Evolutionary conservation across 83 land plant species (phyloP), one percentile per base, ranked within the genome.

Genomic region (Thuja plicata): DNA sequence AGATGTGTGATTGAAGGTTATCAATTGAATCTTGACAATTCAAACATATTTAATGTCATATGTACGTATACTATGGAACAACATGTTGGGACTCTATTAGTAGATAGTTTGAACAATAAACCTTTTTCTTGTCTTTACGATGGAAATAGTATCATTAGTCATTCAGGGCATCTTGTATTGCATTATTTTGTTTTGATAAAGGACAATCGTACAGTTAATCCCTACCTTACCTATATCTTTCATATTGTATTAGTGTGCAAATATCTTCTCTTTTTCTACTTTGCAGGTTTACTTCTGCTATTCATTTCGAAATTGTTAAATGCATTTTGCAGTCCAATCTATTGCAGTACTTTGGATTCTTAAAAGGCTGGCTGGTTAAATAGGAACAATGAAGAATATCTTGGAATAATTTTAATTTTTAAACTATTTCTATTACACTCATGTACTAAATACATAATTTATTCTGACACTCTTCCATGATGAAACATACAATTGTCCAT

Each of bases 401-500:
- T 0, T 80, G 11, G 2, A 80, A 41, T 40, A 80, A 80, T 80
- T 40, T 41, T 80, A 40, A 80, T 40, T 40, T 41, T 80, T 40
- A 41, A 40, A 40, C 8, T 80, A 19, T 21, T 13, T 17, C 45
- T 80, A 15, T 80, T 11, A 46, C 15, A 30, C 34, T 83, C 19
- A 43, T 80, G 30, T n/a, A 48, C 10, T 46, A 48, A 45, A 46
- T 83, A 32, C 43, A 45, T 46, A 11, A 83, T 83, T 11, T 40
- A 83, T n/a, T 48, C 30, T 16, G 85, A 83, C 30, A 83, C 35
- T 83, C 85, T 27, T 83, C 85, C 41, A 48, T 46, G 16, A 83
- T 46, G 52, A 46, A 46, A 19, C 52, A 48, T 83, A 41, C 17
- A n/a, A 40, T 41, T 48, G 54, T 7, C 34, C n/a, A n/a, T 48